These are phyloP conservation scores for Ascoidea tarda DNA, from an alignment of 805 yeast species.

Conservation along the genomic window DNA sequence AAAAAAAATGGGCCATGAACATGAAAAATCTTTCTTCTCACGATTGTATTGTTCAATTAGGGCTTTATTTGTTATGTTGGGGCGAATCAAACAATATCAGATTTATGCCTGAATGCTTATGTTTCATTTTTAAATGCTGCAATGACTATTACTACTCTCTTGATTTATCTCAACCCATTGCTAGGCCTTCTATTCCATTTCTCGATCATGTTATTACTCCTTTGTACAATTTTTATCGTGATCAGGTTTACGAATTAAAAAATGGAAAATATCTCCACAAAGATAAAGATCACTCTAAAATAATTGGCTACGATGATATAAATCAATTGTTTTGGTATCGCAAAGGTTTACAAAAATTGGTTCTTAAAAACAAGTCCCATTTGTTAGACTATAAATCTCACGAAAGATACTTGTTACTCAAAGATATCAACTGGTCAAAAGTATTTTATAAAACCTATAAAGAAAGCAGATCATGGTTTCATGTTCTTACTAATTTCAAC, in stretches of 20 bases:
- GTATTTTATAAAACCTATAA: slow-evolving; percentile 63
- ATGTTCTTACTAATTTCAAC: slow-evolving; percentile 57
- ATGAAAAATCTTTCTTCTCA: slow-evolving; percentile 35
- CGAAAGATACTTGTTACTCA: slow-evolving; percentile 41
- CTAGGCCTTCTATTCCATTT: slow-evolving; percentile 24
- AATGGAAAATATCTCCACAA: slow-evolving; percentile 30
- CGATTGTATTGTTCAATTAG: slow-evolving; percentile 48
- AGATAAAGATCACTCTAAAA: slow-evolving; percentile 51
- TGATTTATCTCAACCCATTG: slow-evolving; percentile 18
- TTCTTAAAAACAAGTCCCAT: slow-evolving; percentile 25
- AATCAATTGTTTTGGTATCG: slow-evolving; percentile 81
- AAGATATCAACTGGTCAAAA: slow-evolving; percentile 48
- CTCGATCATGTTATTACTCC: slow-evolving; percentile 67
- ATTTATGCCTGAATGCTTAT: slow-evolving; percentile 81
- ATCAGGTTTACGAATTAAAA: slow-evolving; percentile 32
- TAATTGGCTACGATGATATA: slow-evolving; percentile 82
- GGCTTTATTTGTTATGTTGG: slow-evolving; percentile 68
- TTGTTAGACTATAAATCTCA: slow-evolving; percentile 39
- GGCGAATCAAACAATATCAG: slow-evolving; percentile 82
- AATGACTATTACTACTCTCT: slow-evolving; percentile 46
- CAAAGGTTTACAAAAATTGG: slow-evolving; percentile 47
- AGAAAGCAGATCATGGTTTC: slow-evolving; percentile 69
- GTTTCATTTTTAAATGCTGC: slow-evolving; percentile 76
- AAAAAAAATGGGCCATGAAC: slow-evolving; percentile 33
- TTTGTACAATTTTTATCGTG: slow-evolving; percentile 43